Conservation (phyloP, 306 rosid genomes). For the cucumber (Cucumis sativus) region DNA sequence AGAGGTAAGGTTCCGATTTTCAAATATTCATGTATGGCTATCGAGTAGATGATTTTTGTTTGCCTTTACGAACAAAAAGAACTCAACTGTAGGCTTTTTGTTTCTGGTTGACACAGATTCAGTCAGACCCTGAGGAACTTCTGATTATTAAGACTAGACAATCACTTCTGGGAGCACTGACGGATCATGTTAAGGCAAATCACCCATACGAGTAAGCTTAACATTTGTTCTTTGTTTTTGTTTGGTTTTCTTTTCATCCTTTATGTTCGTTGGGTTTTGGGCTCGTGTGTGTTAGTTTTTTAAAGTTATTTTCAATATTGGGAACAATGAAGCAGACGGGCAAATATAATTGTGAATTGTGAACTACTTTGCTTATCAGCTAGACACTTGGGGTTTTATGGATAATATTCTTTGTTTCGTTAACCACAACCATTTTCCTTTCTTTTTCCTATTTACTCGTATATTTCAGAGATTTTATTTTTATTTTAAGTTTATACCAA, state of each 20-base stretch:
- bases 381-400: background rate
- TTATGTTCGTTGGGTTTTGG: too few species aligned
- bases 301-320: background rate
- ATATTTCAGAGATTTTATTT: background rate
- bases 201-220: constrained; percentile 75
- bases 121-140: constrained; percentile 78
- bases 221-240: background rate
- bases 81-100: background rate
- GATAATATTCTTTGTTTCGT: background rate
- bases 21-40: background rate
- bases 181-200: constrained; percentile 67
- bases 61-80: background rate
- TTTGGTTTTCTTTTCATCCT: background rate
- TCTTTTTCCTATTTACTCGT: background rate
- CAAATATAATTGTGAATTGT: background rate
- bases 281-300: too few species aligned
- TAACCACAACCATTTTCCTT: background rate
- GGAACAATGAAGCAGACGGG: background rate
- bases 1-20: constrained; percentile 40
- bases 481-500: background rate
- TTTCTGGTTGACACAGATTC: constrained; percentile 38
- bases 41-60: background rate
- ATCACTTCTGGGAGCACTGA: constrained; percentile 73
- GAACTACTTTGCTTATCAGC: background rate
- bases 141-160: constrained; percentile 83